Evolutionary conservation across 345 rosid species (phyloP).

Genomic region (Firmiana major): DNA sequence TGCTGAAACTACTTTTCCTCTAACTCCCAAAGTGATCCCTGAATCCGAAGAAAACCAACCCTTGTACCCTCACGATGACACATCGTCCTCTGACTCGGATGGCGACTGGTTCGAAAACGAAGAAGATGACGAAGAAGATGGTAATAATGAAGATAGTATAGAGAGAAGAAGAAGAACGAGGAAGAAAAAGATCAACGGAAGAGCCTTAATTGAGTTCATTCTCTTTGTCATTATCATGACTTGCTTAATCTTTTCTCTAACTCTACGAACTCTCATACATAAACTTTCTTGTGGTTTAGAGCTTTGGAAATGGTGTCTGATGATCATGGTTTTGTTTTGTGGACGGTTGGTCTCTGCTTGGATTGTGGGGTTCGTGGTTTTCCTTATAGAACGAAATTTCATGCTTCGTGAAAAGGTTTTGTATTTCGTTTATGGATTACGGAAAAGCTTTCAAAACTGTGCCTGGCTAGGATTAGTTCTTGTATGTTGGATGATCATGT

Average conservation of each 20-base stretch:
- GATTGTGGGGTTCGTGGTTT: slow-evolving; percentile 26
- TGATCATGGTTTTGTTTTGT: slow-evolving; percentile 31
- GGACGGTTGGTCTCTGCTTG: slow-evolving; percentile 29
- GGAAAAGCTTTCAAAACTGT: slow-evolving; percentile 30
- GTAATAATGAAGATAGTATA: background rate
- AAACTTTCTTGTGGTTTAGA: slow-evolving; percentile 21
- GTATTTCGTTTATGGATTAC: slow-evolving; percentile 27
- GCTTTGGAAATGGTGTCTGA: slow-evolving; percentile 54
- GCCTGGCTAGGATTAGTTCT: slow-evolving; percentile 27
- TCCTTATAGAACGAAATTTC: slow-evolving; percentile 28
- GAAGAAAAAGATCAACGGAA: slow-evolving; percentile 23
- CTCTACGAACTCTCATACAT: slow-evolving; percentile 16
- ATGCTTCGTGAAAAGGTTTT: slow-evolving; percentile 31
- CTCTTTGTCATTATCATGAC: slow-evolving; percentile 35
- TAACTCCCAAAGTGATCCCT: slow-evolving; percentile 1
- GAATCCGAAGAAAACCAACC: background rate
- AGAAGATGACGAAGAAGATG: background rate
- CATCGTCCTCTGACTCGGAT: slow-evolving; percentile 21
- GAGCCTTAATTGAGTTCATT: slow-evolving; percentile 30
- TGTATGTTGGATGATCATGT: slow-evolving; percentile 22
- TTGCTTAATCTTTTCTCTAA: slow-evolving; percentile 34
- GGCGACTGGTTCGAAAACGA: slow-evolving; percentile 22
- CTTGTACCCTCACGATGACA: background rate
- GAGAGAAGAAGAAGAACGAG: background rate
- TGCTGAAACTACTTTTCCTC: slow-evolving; percentile 22